Percentiles rank a stretch among this genome's conserved stretches.
These are phyloP conservation scores for Stenocarpella maydis DNA, from an alignment of 2,329 filamentous ascomycete genomes.

Conservation along the genomic window DNA sequence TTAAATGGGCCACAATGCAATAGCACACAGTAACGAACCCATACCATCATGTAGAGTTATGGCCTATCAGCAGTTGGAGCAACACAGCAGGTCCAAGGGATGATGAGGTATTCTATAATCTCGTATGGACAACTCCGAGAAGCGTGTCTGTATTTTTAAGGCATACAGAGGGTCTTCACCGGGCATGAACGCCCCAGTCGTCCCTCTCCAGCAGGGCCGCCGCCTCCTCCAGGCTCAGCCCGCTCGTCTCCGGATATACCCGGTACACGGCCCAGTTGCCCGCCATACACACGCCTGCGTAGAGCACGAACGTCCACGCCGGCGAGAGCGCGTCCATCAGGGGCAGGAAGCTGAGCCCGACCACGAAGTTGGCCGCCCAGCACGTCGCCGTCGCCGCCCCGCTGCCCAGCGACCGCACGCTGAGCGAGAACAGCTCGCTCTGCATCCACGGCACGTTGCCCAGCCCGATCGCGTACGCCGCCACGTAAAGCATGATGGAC, in stretches of 20 bases:
- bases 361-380: constrained; percentile 86
- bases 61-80: not conserved
- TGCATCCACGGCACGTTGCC: constrained; percentile 98
- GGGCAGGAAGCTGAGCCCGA: constrained; percentile 87
- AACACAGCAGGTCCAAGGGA: not conserved
- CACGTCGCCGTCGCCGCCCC: constrained; percentile 81
- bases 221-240: constrained; percentile 82
- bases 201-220: constrained; percentile 74
- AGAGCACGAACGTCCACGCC: constrained; percentile 81
- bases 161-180: not conserved
- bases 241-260: constrained; percentile 88
- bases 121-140: not conserved
- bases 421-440: constrained; percentile 85
- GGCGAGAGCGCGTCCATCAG: constrained; percentile 82
- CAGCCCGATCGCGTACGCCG: constrained; percentile 84
- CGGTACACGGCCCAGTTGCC: constrained; percentile 75
- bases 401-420: constrained; percentile 76
- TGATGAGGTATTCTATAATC: not conserved
- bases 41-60: too few species aligned
- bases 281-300: constrained; percentile 72
- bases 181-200: constrained; percentile 66
- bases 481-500: constrained; percentile 84
- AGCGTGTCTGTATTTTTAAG: not conserved
- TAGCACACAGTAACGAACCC: too few species aligned
- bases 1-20: too few species aligned